Percentiles rank a stretch among this genome's conserved stretches.
Evolutionary conservation across 495 filamentous ascomycete species (phyloP).

Genomic region (Penicillium crystallinum): DNA sequence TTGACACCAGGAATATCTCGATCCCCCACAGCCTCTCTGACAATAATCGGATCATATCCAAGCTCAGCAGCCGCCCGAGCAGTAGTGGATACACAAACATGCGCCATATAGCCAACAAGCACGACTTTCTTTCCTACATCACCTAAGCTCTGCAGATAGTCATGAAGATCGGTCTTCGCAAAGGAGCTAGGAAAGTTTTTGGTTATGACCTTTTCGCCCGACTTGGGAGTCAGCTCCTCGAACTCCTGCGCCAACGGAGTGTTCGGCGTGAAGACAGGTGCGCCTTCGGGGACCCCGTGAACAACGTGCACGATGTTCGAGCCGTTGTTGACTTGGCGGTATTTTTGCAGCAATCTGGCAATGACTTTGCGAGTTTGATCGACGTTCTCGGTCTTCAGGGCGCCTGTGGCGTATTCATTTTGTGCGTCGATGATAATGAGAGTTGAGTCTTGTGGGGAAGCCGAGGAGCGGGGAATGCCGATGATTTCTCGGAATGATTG

Average conservation of each 20-base stretch:
- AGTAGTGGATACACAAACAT: slow-evolving; percentile 59
- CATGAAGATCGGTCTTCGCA: slow-evolving; percentile 41
- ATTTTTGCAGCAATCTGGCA: slow-evolving; percentile 43
- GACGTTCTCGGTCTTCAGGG: slow-evolving; percentile 47
- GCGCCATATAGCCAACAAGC: slow-evolving; percentile 52
- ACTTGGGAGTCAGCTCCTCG: slow-evolving; percentile 41
- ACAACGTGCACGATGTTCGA: slow-evolving; percentile 53
- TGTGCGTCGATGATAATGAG: slow-evolving; percentile 63
- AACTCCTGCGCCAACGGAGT: slow-evolving; percentile 51
- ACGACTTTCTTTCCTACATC: slow-evolving; percentile 32
- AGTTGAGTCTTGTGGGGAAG: slow-evolving; percentile 46
- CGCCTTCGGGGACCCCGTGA: slow-evolving; percentile 49
- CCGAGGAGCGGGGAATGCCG: slow-evolving; percentile 43
- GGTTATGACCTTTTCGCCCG: slow-evolving; percentile 42
- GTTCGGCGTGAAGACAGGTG: slow-evolving; percentile 55
- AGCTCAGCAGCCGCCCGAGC: slow-evolving; percentile 48
- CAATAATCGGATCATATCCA: slow-evolving; percentile 55
- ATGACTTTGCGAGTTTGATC: slow-evolving; percentile 42
- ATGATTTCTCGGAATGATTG: slow-evolving; percentile 48
- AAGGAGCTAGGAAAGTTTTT: slow-evolving; percentile 47
- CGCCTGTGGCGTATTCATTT: slow-evolving; percentile 54
- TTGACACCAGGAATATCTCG: slow-evolving; percentile 50
- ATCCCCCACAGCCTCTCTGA: slow-evolving; percentile 54
- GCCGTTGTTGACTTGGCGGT: slow-evolving; percentile 37
- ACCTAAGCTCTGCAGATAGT: slow-evolving; percentile 28